Base-by-base conservation (phyloP, 495 filamentous ascomycete species). In the Podospora pseudocomata region DNA sequence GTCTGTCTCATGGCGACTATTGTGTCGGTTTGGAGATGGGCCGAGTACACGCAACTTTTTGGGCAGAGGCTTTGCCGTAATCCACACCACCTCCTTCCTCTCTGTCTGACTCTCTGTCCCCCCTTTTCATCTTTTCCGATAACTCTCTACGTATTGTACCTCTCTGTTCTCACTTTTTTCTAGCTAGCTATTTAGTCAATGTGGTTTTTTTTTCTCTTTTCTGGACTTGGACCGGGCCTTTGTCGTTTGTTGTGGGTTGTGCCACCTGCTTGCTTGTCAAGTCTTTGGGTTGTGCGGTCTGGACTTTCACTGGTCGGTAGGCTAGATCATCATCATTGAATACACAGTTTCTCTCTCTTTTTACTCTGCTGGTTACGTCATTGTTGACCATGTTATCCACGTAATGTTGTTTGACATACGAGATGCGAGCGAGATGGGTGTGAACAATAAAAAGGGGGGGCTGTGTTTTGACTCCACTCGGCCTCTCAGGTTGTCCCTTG, bases 181-280 rank as follows among this genome's bases (percentile, higher is more conserved):
- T 70, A 70, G 69, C 65, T 70, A 70, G 69, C 65, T 70, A 67
- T 67, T 65, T 70, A 67, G 67, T 70, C 58, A 70, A 65, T 32
- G 57, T 70, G 30, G 39, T 44, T 65, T 67, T 61, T 65, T 62
- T 62, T 62, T 49, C 30, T 65, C 26, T 62, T 30, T 63, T 26
- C 18, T 27, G 34, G 61, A 27, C 34, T 11, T 70, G 69, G 62
- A 70, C 56, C 61, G 34, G 64, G 61, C 65, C 34, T 32, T 23
- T 61, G 59, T 53, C 63, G 60, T 65, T 23, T 49, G 62, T 49
- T 32, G 60, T 32, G 20, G 11, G 23, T 23, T 23, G 23, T 19
- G 16, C 34, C 64, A 34, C 59, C 27, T 61, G 23, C 30, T 34
- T 63, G 32, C 32, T 32, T 5, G 30, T 63, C 20, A 63, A 32